These are phyloP conservation scores for Iberis pinnata DNA, from an alignment of 345 rosid species.

Conservation along the genomic window DNA sequence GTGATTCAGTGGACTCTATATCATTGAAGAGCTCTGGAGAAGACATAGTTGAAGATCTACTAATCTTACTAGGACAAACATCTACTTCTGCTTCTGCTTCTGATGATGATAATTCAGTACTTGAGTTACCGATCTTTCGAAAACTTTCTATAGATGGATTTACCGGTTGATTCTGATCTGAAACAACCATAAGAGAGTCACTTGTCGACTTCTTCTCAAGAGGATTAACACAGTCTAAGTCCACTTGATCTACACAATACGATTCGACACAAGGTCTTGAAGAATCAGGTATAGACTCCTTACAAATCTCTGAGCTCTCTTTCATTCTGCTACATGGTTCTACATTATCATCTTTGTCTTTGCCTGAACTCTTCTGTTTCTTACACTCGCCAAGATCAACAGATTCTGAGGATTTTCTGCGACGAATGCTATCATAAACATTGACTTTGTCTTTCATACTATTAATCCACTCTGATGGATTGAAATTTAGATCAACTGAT, in stretches of 20 bases:
- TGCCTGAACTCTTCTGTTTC: constrained; percentile 33
- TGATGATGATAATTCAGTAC: neutral
- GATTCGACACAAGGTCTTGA: constrained; percentile 32
- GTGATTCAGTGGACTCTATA: constrained; percentile 35
- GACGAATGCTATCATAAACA: constrained; percentile 36
- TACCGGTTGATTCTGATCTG: constrained; percentile 31
- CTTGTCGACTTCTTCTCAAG: constrained; percentile 34
- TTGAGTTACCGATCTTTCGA: no score
- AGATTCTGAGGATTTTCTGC: constrained; percentile 36
- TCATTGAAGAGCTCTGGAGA: constrained; percentile 29
- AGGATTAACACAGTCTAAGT: constrained; percentile 32
- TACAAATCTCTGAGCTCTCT: constrained; percentile 29
- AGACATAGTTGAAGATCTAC: constrained; percentile 25
- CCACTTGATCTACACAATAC: constrained; percentile 24
- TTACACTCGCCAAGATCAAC: constrained; percentile 42
- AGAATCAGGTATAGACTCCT: constrained; percentile 31
- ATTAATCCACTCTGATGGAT: constrained; percentile 62
- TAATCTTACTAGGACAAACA: constrained; percentile 28
- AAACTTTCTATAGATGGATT: neutral
- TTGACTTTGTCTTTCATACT: constrained; percentile 50
- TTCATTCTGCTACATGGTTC: constrained; percentile 17
- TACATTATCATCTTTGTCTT: constrained; percentile 30
- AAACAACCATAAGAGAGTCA: constrained; percentile 34
- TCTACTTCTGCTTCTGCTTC: constrained; percentile 32
- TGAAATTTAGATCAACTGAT: constrained; percentile 60